A percentile compares a stretch with the other conserved stretches of the same genome.
These are phyloP conservation scores for Epipyxis sp. DNA, from an alignment of 108 stramenopile genomes.

Conservation along the genomic window DNA sequence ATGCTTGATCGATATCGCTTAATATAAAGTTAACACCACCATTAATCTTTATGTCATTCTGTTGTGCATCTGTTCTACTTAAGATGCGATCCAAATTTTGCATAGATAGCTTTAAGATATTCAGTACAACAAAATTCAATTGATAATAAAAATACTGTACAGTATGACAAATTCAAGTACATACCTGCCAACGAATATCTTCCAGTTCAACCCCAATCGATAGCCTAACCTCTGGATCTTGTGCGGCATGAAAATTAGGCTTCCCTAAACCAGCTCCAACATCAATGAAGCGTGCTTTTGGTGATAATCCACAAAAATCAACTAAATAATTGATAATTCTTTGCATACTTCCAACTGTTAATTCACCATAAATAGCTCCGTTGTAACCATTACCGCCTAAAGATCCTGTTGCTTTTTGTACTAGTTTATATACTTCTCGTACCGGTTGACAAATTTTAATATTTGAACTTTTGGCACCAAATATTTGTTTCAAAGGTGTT, in stretches of 20 bases:
- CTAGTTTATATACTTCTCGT: constrained; percentile 39
- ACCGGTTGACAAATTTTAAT: no score
- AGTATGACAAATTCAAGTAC: not conserved
- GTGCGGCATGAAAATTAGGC: constrained; percentile 90
- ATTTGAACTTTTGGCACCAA: no score
- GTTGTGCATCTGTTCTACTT: not conserved
- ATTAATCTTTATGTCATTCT: not conserved
- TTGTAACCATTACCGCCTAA: constrained; percentile 77
- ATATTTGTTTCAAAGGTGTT: no score
- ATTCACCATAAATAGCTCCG: constrained; percentile 92
- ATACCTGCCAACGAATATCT: constrained; percentile 68
- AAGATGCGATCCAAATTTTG: constrained; percentile 14
- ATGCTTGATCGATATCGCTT: constrained; percentile 75
- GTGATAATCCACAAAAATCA: constrained; percentile 64
- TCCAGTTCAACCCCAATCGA: constrained; percentile 88
- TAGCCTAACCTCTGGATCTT: constrained; percentile 76
- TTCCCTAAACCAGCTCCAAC: constrained; percentile 95
- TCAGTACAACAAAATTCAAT: constrained; percentile 8
- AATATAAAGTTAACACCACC: constrained; percentile 61
- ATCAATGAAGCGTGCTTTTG: constrained; percentile 83
- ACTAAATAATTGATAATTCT: constrained; percentile 61
- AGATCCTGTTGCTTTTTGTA: constrained; percentile 72
- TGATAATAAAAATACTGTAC: not conserved
- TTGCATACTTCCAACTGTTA: constrained; percentile 78
- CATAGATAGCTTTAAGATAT: constrained; percentile 18